Percentiles rank a stretch among this genome's conserved stretches.
Conservation (phyloP, 192 early-diverging fungal species). For the Rhizoclosmatium globosum region DNA sequence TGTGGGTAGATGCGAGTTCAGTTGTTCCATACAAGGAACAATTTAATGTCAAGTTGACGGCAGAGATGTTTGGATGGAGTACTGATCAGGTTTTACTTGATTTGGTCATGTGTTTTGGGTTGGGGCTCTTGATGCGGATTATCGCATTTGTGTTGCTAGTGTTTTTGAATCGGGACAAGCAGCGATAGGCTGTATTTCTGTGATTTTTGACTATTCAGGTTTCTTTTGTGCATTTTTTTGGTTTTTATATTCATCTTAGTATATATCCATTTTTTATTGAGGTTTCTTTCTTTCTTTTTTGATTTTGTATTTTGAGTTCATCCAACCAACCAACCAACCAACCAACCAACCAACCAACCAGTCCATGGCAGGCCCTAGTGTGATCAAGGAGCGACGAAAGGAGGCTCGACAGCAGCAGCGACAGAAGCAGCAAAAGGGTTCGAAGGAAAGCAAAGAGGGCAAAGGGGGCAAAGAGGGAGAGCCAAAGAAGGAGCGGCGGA, state of each 20-base stretch:
- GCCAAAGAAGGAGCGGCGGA: too few relatives aligned
- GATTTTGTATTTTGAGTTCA: too few relatives aligned
- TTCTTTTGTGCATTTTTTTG: neutral
- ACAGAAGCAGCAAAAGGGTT: neutral
- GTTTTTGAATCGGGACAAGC: slow-evolving; percentile 51
- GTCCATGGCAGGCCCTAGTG: too few relatives aligned
- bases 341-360: too few relatives aligned
- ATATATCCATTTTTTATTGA: neutral
- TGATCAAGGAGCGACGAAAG: too few relatives aligned
- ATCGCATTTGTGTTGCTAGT: slow-evolving; percentile 48
- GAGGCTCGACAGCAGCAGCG: neutral
- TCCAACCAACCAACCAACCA: too few relatives aligned
- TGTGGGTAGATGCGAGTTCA: slow-evolving; percentile 18
- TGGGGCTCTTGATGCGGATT: slow-evolving; percentile 44
- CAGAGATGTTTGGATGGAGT: slow-evolving; percentile 42
- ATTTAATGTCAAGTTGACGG: slow-evolving; percentile 39
- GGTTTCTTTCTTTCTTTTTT: too few relatives aligned
- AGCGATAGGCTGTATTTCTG: slow-evolving; percentile 44
- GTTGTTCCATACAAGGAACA: slow-evolving; percentile 33
- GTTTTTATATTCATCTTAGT: neutral
- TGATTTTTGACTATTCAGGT: neutral
- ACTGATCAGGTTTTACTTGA: slow-evolving; percentile 41
- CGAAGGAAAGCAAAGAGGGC: neutral
- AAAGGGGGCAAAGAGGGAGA: neutral
- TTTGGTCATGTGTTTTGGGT: slow-evolving; percentile 40